These are phyloP conservation scores for Plectranthus barbatus DNA, from an alignment of 257 asterid species.

Conservation along the genomic window DNA sequence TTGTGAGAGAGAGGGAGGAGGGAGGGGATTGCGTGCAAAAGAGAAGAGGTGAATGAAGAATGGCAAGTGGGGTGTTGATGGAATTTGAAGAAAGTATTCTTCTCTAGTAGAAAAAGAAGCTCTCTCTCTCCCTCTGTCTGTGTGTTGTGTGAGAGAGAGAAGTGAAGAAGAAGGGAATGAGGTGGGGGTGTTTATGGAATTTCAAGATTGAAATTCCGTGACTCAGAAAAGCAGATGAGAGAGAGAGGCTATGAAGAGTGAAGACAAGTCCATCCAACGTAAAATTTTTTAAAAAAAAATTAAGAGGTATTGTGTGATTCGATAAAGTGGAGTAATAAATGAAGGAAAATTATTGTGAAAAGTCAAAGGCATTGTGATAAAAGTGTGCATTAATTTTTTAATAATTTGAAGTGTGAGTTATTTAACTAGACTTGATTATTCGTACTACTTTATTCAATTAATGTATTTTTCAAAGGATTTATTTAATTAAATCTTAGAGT, in stretches of 20 bases:
- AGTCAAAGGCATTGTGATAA: neutral
- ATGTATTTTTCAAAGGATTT: no score
- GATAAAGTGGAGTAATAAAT: neutral
- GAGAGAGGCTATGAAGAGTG: no score
- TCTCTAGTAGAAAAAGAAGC: conserved; percentile 11
- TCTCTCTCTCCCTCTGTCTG: neutral
- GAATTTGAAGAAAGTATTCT: conserved; percentile 21
- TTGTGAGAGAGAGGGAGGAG: conserved; percentile 5
- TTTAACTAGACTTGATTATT: no score
- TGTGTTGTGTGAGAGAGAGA: neutral
- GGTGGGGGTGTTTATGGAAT: neutral
- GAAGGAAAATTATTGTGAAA: neutral
- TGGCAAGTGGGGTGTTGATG: conserved; percentile 12
- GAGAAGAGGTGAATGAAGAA: neutral
- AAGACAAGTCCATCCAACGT: no score
- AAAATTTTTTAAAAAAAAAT: no score
- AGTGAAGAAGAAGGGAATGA: neutral
- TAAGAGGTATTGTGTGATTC: neutral
- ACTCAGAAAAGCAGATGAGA: neutral
- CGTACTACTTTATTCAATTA: no score
- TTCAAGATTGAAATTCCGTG: conserved; percentile 13
- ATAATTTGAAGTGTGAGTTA: no score
- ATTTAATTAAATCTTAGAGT: no score
- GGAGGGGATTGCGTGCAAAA: neutral
- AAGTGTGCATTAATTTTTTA: neutral